Percentiles rank a stretch among this genome's conserved stretches.
Conservation (phyloP, 805 yeast genomes). For the Komagataella ulmi region DNA sequence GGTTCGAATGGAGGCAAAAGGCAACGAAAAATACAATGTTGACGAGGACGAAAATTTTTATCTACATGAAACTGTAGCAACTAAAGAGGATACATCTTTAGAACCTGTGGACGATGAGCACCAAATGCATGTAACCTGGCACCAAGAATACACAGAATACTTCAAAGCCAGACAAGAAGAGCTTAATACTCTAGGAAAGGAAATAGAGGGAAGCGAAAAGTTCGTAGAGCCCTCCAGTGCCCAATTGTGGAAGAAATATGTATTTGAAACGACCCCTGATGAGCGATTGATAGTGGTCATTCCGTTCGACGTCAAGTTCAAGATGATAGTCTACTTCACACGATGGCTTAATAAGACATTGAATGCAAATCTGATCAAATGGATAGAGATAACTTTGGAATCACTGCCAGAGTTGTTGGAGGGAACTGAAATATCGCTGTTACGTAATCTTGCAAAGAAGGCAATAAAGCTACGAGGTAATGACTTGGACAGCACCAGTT, state of each 20-base stretch:
- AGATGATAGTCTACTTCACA: slow-evolving; percentile 24
- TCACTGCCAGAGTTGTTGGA: slow-evolving; percentile 23
- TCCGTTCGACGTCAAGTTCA: slow-evolving; percentile 20
- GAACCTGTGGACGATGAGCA: not conserved
- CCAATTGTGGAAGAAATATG: slow-evolving; percentile 27
- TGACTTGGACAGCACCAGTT: slow-evolving; percentile 9
- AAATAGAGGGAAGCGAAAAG: slow-evolving; percentile 6
- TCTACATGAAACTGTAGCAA: not conserved
- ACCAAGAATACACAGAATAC: slow-evolving; percentile 5
- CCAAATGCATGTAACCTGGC: slow-evolving; percentile 2
- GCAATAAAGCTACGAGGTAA: slow-evolving; percentile 13
- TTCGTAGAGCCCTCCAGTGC: slow-evolving; percentile 17
- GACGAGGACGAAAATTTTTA: not conserved
- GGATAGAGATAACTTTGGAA: slow-evolving; percentile 27
- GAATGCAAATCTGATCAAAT: slow-evolving; percentile 14
- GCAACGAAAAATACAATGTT: slow-evolving; percentile 3
- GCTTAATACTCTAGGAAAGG: slow-evolving; percentile 3
- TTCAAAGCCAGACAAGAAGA: slow-evolving; percentile 4
- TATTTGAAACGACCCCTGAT: slow-evolving; percentile 21
- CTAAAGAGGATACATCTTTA: not conserved
- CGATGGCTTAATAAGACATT: slow-evolving; percentile 25
- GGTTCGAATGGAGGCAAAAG: slow-evolving; percentile 18
- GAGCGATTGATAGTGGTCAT: slow-evolving; percentile 16
- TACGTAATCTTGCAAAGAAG: slow-evolving; percentile 28
- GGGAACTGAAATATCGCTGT: slow-evolving; percentile 22